Percentiles rank a stretch among this genome's conserved stretches.
These are phyloP conservation scores for Stephanocyclus meneghinianus DNA, from an alignment of 352 stramenopile genomes.

Conservation along the genomic window DNA sequence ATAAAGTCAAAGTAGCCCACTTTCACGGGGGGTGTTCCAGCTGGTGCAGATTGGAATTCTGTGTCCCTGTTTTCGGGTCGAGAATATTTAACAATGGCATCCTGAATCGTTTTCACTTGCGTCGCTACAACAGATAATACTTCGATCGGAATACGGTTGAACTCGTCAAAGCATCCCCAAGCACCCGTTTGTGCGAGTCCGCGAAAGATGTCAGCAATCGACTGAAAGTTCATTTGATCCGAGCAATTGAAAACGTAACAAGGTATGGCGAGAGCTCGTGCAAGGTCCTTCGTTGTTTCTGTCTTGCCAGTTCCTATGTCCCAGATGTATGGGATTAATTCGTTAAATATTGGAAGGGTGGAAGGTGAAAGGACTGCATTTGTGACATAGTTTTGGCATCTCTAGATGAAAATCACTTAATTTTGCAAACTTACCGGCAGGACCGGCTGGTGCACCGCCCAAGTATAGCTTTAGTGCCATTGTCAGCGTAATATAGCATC, in stretches of 20 bases:
- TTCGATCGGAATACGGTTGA: slow-evolving; percentile 95
- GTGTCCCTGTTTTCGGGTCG: slow-evolving; percentile 90
- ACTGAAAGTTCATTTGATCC: slow-evolving; percentile 96
- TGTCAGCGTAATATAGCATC: slow-evolving; percentile 96
- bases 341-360: background rate
- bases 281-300: slow-evolving; percentile 92
- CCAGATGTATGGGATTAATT: background rate
- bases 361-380: background rate
- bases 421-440: slow-evolving; percentile 79
- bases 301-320: slow-evolving; percentile 86
- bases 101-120: slow-evolving; percentile 96
- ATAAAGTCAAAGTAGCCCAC: slow-evolving; percentile 96
- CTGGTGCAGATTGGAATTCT: slow-evolving; percentile 91
- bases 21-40: slow-evolving; percentile 90
- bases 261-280: slow-evolving; percentile 87
- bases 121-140: slow-evolving; percentile 93
- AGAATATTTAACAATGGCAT: slow-evolving; percentile 89
- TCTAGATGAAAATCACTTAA: background rate
- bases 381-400: background rate
- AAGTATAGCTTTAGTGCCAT: slow-evolving; percentile 95
- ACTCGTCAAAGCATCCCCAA: slow-evolving; percentile 96
- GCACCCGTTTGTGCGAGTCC: slow-evolving; percentile 91
- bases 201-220: slow-evolving; percentile 94
- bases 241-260: slow-evolving; percentile 96
- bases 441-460: slow-evolving; percentile 90